Conservation (phyloP, 108 stramenopile genomes). For the Bacterosira constricta region DNA sequence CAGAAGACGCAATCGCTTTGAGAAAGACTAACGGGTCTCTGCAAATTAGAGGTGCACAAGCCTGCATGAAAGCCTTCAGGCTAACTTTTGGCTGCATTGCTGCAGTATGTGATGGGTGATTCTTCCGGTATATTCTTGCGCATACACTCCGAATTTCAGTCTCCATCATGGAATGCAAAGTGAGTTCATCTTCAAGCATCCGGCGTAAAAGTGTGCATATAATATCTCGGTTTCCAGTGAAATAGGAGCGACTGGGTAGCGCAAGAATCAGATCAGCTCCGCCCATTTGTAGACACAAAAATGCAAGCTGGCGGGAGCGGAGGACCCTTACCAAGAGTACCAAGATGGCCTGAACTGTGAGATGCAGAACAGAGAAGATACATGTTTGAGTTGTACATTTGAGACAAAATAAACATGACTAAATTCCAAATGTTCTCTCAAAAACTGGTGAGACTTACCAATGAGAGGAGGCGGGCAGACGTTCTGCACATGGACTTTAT, state of each 20-base stretch:
- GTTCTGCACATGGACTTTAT: conserved; percentile 28
- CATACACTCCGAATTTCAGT: conserved; percentile 81
- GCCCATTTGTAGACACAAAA: conserved; percentile 67
- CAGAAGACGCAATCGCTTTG: conserved; percentile 65
- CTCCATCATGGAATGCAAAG: conserved; percentile 90
- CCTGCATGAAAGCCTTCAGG: conserved; percentile 61
- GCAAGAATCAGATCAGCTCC: conserved; percentile 74
- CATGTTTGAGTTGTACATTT: background rate
- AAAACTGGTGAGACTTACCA: background rate
- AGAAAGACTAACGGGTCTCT: conserved; percentile 76
- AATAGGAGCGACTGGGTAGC: conserved; percentile 62
- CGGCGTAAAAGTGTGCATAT: conserved; percentile 79
- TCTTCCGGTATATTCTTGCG: conserved; percentile 58
- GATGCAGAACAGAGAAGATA: background rate
- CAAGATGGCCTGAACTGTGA: conserved; percentile 54
- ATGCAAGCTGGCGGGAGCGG: conserved; percentile 64
- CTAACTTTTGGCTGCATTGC: conserved; percentile 23
- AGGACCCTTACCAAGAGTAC: conserved; percentile 78
- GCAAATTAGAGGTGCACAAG: conserved; percentile 66
- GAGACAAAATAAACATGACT: background rate
- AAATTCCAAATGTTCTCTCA: too few species aligned
- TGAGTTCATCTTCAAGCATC: conserved; percentile 86
- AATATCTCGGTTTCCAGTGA: conserved; percentile 72
- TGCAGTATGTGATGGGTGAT: conserved; percentile 37
- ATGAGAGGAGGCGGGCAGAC: conserved; percentile 55